Evolutionary conservation across 176 grass and related monocot genomes (phyloP), one percentile per base, ranked within the genome.

Genomic region (Cocos nucifera): DNA sequence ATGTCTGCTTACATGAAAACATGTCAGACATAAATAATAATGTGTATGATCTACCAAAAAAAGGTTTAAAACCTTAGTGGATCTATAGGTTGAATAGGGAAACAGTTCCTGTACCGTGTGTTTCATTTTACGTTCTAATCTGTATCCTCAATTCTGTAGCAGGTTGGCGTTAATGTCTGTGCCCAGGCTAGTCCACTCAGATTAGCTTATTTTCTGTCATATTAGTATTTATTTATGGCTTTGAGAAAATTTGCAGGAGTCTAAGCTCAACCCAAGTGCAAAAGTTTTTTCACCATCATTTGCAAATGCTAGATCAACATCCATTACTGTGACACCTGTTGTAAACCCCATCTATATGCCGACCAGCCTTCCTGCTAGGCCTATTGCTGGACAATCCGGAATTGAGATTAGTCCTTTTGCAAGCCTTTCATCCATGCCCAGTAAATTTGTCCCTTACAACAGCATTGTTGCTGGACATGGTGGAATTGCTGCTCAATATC

Each of bases 181-280:
- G 35, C 35, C 35, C 10, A 2, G 10, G 35, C 35, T 44, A 44
- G 35, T 3, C 35, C 10, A 39, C 0, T 35, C 32, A 35, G 32
- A 4, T 9, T 35, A 35, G 10, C 32, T 35, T 23, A 23, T 23
- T 44, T 44, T 2, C 35, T 44, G 9, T 44, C 2, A 44, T 44
- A 44, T 14, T 44, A 12, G 35, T 44, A 44, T 44, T 44, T 44
- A 9, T 44, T 44, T 44, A 44, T 12, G 10, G 10, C 3, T 56
- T 58, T 58, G 35, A 53, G 51, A 58, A 64, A 78, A 53, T 71
- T 85, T 85, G 57, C 87, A 97, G 92, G 81, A 82, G 73, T 97
- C 79, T 49, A 97, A 91, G 75, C 86, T 97, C 73, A 97, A 91
- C 70, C 86, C 92, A 75, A 69, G 63, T 57, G 92, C 92, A 58